These are phyloP conservation scores for Sordariomycetes sp. DNA, from an alignment of 2,329 filamentous ascomycete genomes.

Conservation along the genomic window DNA sequence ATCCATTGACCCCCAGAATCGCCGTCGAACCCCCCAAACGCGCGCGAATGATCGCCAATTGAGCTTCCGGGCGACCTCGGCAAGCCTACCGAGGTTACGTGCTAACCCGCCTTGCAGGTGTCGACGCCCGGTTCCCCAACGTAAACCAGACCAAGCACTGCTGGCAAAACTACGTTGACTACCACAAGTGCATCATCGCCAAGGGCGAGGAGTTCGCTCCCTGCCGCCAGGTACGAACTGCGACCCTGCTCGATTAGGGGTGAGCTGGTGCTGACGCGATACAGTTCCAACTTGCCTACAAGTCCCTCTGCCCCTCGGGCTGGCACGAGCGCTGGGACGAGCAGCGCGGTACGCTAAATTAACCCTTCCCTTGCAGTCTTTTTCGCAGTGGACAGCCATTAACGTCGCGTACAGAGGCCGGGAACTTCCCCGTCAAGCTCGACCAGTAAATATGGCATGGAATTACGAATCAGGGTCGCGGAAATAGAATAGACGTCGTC, in stretches of 20 bases:
- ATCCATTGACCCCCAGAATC: constrained; percentile 5
- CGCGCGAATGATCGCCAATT: not conserved
- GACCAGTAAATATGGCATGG: constrained; percentile 33
- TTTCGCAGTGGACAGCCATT: constrained; percentile 10
- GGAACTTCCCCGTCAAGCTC: constrained; percentile 54
- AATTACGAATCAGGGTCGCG: not conserved
- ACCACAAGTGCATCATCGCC: constrained; percentile 98
- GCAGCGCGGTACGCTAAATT: constrained; percentile 64
- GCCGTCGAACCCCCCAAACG: not conserved
- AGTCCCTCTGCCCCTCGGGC: constrained; percentile 88
- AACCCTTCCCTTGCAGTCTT: constrained; percentile 3
- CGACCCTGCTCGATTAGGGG: not conserved
- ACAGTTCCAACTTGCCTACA: constrained; percentile 96
- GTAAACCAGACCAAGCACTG: constrained; percentile 99
- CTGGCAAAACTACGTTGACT: constrained; percentile 99
- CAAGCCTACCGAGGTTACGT: not conserved
- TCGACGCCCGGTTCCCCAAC: constrained; percentile 98
- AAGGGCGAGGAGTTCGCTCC: constrained; percentile 98
- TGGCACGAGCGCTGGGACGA: constrained; percentile 96
- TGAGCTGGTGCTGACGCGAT: not conserved
- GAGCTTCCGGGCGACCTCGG: not conserved
- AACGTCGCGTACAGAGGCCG: constrained; percentile 37
- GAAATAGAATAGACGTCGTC: constrained; percentile 5
- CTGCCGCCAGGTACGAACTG: constrained; percentile 70
- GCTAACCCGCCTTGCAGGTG: constrained; percentile 43